phyloP scores from a whole-genome alignment of 2,329 filamentous ascomycete genomes.

The Aspergillus sp. region DNA sequence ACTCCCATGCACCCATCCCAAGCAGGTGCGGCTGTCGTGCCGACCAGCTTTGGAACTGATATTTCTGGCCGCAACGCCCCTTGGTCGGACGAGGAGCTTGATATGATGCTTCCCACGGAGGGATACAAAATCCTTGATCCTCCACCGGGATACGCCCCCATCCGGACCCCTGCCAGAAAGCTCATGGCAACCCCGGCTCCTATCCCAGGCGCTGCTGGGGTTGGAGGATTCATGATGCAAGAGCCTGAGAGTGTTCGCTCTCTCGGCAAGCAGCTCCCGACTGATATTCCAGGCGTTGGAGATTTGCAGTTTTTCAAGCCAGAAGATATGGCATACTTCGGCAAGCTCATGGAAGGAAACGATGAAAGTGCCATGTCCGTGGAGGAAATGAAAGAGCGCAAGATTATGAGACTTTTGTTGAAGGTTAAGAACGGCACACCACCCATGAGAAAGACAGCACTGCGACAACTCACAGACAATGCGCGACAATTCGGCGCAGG shows the following conservation, averaged over 20 bases:
- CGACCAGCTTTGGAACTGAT: slow-evolving; percentile 73
- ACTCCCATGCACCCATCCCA: slow-evolving; percentile 73
- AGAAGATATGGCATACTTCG: slow-evolving; percentile 98
- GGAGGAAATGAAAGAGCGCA: slow-evolving; percentile 93
- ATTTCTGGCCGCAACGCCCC: slow-evolving; percentile 73
- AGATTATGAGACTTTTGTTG: slow-evolving; percentile 93
- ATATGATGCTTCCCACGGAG: slow-evolving; percentile 82
- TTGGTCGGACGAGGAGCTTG: slow-evolving; percentile 88
- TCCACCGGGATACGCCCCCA: slow-evolving; percentile 85
- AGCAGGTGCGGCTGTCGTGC: slow-evolving; percentile 45
- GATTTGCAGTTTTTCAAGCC: slow-evolving; percentile 98
- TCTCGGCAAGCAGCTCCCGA: slow-evolving; percentile 85
- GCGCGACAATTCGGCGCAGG: slow-evolving; percentile 93
- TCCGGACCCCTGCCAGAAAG: slow-evolving; percentile 71
- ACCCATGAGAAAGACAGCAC: slow-evolving; percentile 95
- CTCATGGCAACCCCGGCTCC: slow-evolving; percentile 68
- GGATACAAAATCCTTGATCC: slow-evolving; percentile 90
- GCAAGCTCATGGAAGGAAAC: slow-evolving; percentile 89
- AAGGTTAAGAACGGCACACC: slow-evolving; percentile 99
- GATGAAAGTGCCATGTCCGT: slow-evolving; percentile 90
- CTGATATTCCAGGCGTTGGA: slow-evolving; percentile 91
- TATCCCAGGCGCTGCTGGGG: slow-evolving; percentile 52
- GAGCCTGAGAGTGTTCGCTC: slow-evolving; percentile 80
- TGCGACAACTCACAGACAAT: slow-evolving; percentile 96
- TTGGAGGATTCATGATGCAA: slow-evolving; percentile 92